These are phyloP conservation scores for Penicillium brasilianum DNA, from an alignment of 2,329 filamentous ascomycete species.

Conservation along the genomic window DNA sequence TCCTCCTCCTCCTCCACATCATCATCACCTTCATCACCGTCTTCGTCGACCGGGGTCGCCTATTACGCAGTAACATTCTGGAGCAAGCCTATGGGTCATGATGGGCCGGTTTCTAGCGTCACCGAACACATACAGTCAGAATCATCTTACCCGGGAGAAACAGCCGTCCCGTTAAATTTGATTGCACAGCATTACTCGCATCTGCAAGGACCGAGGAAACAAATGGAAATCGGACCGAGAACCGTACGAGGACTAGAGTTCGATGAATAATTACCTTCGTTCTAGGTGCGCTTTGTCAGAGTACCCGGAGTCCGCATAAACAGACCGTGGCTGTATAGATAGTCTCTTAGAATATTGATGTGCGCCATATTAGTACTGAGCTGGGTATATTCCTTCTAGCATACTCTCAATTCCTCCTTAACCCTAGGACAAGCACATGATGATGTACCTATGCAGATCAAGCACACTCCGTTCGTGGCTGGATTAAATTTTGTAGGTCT, in stretches of 20 bases:
- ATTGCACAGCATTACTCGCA: background rate
- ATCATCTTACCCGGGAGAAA: background rate
- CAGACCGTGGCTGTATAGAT: too few species aligned
- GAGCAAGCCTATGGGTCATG: constrained; percentile 15
- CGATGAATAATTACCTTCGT: too few species aligned
- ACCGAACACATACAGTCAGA: constrained; percentile 17
- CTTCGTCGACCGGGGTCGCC: background rate
- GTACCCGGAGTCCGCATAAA: too few species aligned
- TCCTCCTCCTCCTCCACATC: background rate
- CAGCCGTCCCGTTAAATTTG: constrained; percentile 1
- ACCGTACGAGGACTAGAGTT: background rate
- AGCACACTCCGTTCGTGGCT: background rate
- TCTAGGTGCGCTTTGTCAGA: too few species aligned
- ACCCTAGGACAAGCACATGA: background rate
- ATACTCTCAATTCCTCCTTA: background rate
- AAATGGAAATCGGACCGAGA: background rate
- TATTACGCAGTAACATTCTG: constrained; percentile 17
- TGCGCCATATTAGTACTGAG: too few species aligned
- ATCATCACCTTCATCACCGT: background rate
- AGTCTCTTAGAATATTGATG: too few species aligned
- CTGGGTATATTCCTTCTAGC: too few species aligned
- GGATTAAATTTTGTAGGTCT: background rate
- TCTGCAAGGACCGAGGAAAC: background rate
- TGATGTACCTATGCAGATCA: background rate
- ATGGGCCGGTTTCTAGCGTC: constrained; percentile 5